Evolutionary conservation across 108 stramenopile species (phyloP), one percentile per base, ranked within the genome.

Genomic region (Skeletonema costatum): DNA sequence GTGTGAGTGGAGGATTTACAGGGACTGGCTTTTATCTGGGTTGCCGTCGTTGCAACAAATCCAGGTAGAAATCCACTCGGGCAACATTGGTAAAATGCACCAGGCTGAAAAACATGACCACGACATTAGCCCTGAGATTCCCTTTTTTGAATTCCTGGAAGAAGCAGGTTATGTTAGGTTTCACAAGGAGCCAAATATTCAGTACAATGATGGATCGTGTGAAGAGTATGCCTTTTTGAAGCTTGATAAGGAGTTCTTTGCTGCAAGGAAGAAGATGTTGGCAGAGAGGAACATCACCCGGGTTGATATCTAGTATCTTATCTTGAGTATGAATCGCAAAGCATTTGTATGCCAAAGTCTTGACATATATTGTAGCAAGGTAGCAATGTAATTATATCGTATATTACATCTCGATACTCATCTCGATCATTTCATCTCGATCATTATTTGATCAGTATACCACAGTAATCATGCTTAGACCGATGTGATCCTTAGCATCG

Each of bases 61-160:
- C 66, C 63, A 84, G 60, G 73, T 89, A 11, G 89, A 89, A 76
- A 63, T 78, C 0, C 88, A 89, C 69, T 46, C 44, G 2, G 44
- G 44, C 16, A 2, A 46, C 11, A 3, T 46, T n/a, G 16, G 11
- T 1, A 41, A 41, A 12, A 41, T 41, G 39, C 10, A 12, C 11
- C 11, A 41, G 11, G 2, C 10, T 1, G 39, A 41, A 12, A 41
- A 41, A 12, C 39, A 41, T 12, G 39, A 41, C 9, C 39, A 41
- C 11, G 39, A 41, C 10, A 41, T 46, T n/a, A 46, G 16, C 4
- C 44, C 44, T n/a, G 44, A 46, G 44, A 46, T 46, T n/a, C 44
- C 44, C n/a, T 85, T 83, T 41, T 88, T 88, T 62, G 41, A 75
- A 4, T 68, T 32, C 19, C 41, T 85, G 14, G 67, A 76, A 62